Base-by-base conservation (phyloP, 371 early-diverging fungal genomes). In the Mortierella sp. region DNA sequence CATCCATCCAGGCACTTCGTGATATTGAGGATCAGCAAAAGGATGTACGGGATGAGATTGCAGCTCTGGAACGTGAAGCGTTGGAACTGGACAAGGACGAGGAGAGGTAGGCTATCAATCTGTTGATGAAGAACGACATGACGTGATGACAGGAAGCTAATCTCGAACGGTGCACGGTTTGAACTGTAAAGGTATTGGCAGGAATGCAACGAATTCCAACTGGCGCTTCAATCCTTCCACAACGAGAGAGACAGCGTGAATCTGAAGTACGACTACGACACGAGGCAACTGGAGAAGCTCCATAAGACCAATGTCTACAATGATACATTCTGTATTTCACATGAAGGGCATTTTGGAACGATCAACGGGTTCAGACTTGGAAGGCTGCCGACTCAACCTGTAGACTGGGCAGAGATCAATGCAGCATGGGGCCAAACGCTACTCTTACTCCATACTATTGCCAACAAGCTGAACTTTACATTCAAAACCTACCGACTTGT, bases 381-480 rank as follows among this genome's bases (percentile, higher is more conserved):
- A 14, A 86, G 95, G 28, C 80, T 95, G 6, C 88, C 91, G 5
- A 81, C 83, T 1, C 88, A 92, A 65, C 88, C 84, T 29, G 93
- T 96, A 25, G 95, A 94, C 39, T 98, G 98, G 98, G 85, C 80
- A 25, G 98, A 98, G 80, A 96, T 98, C 57, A 98, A 98, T 80
- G 97, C 98, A 1, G 98, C 95, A 0, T 91, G 96, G 93, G 98
- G 97, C 4, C 96, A 96, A 63, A 89, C 94, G 0, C 59, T 95
- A 24, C 79, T 97, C 25, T 77, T 96, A 54, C 69, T 98, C 17
- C 94, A 96, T 70, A 94, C 95, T 0, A 86, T 96, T 8, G 94
- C 96, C 14, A 89, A 86, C 67, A 91, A 91, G 65, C 85, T 96
- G 25, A 86, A 87, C 19, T 94, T 94, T 63, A 86, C 88, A 29